Evolutionary conservation across 805 yeast genomes (phyloP).

Genomic region (Lachancea nothofagi): DNA sequence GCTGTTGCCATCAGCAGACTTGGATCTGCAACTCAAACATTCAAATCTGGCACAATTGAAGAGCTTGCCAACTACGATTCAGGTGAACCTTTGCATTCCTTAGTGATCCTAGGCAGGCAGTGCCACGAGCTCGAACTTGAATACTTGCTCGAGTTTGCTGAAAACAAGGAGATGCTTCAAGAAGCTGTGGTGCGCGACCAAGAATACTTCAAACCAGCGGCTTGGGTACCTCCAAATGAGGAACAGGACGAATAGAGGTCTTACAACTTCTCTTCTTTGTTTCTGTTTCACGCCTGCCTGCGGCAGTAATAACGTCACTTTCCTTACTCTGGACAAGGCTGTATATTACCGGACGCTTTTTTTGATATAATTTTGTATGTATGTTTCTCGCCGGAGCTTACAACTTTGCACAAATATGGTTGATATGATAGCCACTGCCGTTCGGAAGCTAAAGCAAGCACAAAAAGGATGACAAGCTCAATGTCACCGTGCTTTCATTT

Average conservation of each 20-base stretch:
- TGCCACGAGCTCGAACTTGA: constrained; percentile 91
- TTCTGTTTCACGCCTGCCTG: too few relatives aligned
- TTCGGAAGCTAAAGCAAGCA: too few relatives aligned
- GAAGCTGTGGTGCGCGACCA: constrained; percentile 47
- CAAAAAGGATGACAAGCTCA: too few relatives aligned
- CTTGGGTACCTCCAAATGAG: constrained; percentile 49
- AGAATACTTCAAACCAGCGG: constrained; percentile 67
- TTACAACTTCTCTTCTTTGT: too few relatives aligned
- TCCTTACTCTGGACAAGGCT: too few relatives aligned
- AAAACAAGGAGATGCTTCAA: constrained; percentile 47
- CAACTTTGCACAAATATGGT: too few relatives aligned
- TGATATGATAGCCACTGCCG: too few relatives aligned
- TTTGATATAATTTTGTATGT: too few relatives aligned
- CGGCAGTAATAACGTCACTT: too few relatives aligned
- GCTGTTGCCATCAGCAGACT: constrained; percentile 89
- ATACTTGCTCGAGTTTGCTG: constrained; percentile 71
- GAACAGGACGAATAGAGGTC: constrained; percentile 1
- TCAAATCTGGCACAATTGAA: constrained; percentile 77
- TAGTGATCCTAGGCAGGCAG: constrained; percentile 85
- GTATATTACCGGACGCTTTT: too few relatives aligned
- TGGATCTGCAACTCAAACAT: constrained; percentile 78
- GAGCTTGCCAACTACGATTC: constrained; percentile 79
- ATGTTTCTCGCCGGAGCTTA: too few relatives aligned
- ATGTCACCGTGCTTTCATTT: too few relatives aligned
- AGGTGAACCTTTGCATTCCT: constrained; percentile 92